A percentile compares a stretch with the other conserved stretches of the same genome.
Conservation (phyloP, 2,329 filamentous ascomycete genomes). For the Alternaria triticina region DNA sequence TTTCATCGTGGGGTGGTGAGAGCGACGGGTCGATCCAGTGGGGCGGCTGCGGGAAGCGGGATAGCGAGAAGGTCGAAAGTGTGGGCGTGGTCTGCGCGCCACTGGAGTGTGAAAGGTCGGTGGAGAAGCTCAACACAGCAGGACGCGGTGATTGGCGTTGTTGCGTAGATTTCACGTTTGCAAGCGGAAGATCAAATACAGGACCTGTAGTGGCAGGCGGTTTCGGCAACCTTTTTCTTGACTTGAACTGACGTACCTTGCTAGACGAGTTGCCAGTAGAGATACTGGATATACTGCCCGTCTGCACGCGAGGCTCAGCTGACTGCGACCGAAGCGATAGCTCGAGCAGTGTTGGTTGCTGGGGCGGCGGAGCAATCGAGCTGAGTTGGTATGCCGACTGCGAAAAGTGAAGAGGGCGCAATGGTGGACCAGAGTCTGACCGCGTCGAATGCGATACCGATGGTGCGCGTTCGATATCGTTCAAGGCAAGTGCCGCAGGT, state of each 20-base stretch:
- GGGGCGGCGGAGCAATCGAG: conserved; percentile 21
- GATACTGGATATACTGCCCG: conserved; percentile 22
- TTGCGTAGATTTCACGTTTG: conserved; percentile 23
- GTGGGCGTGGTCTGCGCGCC: conserved; percentile 26
- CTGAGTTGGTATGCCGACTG: conserved; percentile 38
- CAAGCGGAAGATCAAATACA: conserved; percentile 17
- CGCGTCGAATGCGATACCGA: conserved; percentile 17
- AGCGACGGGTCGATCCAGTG: conserved; percentile 25
- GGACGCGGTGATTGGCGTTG: conserved; percentile 25
- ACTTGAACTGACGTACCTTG: conserved; percentile 41
- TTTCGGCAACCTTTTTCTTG: conserved; percentile 45
- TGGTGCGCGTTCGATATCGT: conserved; percentile 38
- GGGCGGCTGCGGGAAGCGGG: conserved; percentile 46
- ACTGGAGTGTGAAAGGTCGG: conserved; percentile 28
- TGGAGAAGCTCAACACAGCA: conserved; percentile 25
- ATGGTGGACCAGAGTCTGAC: conserved; percentile 17
- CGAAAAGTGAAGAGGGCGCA: conserved; percentile 36
- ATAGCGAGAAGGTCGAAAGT: conserved; percentile 38
- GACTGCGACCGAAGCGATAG: conserved; percentile 36
- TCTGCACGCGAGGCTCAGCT: conserved; percentile 30
- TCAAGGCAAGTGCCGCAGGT: conserved; percentile 42
- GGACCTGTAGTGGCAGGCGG: conserved; percentile 26
- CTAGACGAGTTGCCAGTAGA: conserved; percentile 16
- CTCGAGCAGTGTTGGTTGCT: conserved; percentile 23
- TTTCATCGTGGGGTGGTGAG: conserved; percentile 29